These are phyloP conservation scores for Exserohilum turcica DNA, from an alignment of 2,329 filamentous ascomycete species.

Conservation along the genomic window DNA sequence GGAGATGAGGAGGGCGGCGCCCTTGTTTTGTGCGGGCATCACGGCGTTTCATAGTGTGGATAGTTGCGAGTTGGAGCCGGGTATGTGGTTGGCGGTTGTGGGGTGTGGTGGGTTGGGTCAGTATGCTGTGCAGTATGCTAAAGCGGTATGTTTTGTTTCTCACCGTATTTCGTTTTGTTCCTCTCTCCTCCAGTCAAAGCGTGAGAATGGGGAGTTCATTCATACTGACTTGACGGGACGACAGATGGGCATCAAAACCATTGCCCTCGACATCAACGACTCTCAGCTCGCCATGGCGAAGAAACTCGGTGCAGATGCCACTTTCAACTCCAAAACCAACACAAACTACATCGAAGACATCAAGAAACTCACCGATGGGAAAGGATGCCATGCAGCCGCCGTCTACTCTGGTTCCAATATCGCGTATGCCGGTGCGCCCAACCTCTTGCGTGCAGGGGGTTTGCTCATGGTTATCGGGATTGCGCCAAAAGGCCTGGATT, in stretches of 20 bases:
- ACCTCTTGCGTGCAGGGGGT: constrained; percentile 47
- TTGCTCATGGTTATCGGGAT: constrained; percentile 54
- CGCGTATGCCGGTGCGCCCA: constrained; percentile 47
- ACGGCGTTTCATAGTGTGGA: constrained; percentile 48
- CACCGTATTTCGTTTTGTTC: background rate
- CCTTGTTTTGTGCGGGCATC: constrained; percentile 59
- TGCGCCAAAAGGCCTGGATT: constrained; percentile 44
- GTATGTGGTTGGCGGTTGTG: constrained; percentile 52
- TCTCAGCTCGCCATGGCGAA: constrained; percentile 49
- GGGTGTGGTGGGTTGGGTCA: constrained; percentile 55
- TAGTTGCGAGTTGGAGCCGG: constrained; percentile 38
- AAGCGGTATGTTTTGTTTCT: constrained; percentile 36
- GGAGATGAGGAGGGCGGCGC: constrained; percentile 46
- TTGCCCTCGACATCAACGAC: constrained; percentile 54
- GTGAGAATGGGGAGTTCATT: background rate
- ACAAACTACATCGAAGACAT: constrained; percentile 48
- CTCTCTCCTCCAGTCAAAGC: no score
- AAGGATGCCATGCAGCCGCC: constrained; percentile 51
- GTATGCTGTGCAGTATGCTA: constrained; percentile 55
- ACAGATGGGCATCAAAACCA: constrained; percentile 50
- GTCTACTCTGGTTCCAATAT: constrained; percentile 50
- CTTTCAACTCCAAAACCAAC: constrained; percentile 52
- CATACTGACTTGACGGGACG: background rate
- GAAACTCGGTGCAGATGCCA: constrained; percentile 49
- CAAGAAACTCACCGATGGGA: constrained; percentile 48